Evolutionary conservation across 352 stramenopile species (phyloP).

Genomic region (Phytopythium mirpurense): DNA sequence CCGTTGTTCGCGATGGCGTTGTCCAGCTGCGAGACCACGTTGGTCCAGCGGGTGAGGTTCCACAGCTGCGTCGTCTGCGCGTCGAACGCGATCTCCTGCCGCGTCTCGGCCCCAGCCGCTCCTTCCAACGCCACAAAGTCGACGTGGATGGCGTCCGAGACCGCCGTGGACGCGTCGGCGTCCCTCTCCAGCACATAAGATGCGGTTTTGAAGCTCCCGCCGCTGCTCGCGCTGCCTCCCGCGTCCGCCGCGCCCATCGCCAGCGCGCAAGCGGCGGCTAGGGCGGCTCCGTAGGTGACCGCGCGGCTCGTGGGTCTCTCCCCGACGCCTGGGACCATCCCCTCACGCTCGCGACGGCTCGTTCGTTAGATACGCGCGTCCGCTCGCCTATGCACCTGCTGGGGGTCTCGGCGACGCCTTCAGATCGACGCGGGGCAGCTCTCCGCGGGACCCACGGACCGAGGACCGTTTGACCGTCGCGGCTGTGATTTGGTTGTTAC

Average conservation of each 20-base stretch:
- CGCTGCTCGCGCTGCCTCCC: not conserved
- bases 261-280: not conserved
- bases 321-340: not conserved
- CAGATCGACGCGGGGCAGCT: not conserved
- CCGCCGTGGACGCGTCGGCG: slow-evolving; percentile 7
- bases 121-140: slow-evolving; percentile 15
- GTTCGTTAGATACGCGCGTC: not conserved
- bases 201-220: not conserved
- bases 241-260: not conserved
- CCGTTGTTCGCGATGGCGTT: slow-evolving; percentile 7
- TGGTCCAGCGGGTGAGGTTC: slow-evolving; percentile 27
- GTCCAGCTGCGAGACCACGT: slow-evolving; percentile 12
- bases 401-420: not conserved
- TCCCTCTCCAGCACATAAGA: slow-evolving; percentile 26
- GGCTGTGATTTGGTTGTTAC: too few species aligned
- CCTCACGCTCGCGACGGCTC: not conserved
- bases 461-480: too few species aligned
- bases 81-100: slow-evolving; percentile 13
- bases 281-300: not conserved
- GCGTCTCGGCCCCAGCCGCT: slow-evolving; percentile 11
- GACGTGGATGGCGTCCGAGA: slow-evolving; percentile 4
- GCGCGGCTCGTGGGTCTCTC: not conserved
- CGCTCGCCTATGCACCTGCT: not conserved
- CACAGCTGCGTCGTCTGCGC: slow-evolving; percentile 19
- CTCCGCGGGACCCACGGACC: too few species aligned